These are phyloP conservation scores for Ascochyta koolunga DNA, from an alignment of 2,329 filamentous ascomycete species.

Conservation along the genomic window DNA sequence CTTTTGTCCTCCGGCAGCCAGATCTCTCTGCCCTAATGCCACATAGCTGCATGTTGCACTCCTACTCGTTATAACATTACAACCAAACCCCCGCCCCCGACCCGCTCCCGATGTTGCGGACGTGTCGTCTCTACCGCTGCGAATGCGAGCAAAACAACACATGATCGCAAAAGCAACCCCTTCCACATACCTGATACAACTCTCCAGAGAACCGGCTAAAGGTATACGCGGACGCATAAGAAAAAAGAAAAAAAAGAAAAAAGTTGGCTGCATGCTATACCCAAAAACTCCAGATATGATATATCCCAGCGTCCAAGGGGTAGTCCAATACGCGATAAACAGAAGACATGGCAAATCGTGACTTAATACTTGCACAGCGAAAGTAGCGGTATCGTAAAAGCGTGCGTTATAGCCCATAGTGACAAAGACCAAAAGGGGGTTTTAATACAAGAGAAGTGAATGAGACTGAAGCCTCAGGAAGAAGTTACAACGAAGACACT, in stretches of 20 bases:
- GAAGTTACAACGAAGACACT: conserved; percentile 25
- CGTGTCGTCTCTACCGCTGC: conserved; percentile 4
- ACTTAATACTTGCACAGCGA: conserved; percentile 35
- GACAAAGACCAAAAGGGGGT: conserved; percentile 26
- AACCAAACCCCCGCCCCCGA: conserved; percentile 10
- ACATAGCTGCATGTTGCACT: conserved; percentile 6
- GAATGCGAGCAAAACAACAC: conserved; percentile 16
- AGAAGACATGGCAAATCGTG: conserved; percentile 35
- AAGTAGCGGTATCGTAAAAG: conserved; percentile 28
- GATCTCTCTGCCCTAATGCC: conserved; percentile 16
- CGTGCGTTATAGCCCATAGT: conserved; percentile 20
- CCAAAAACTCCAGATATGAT: conserved; percentile 26
- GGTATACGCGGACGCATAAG: conserved; percentile 38
- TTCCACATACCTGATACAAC: conserved; percentile 31
- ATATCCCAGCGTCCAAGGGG: conserved; percentile 25
- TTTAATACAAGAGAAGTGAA: conserved; percentile 46
- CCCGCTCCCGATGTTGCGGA: conserved; percentile 2
- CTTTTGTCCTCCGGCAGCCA: conserved; percentile 14
- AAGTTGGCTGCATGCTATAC: conserved; percentile 13
- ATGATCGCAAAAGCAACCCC: conserved; percentile 11
- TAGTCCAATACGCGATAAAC: conserved; percentile 28
- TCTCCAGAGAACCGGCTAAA: conserved; percentile 30
- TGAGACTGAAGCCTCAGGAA: conserved; percentile 16
- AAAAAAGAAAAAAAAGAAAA: conserved; percentile 12
- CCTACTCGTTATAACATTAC: conserved; percentile 17